Evolutionary conservation across 306 rosid species (phyloP).

Genomic region (Ormosia emarginata): DNA sequence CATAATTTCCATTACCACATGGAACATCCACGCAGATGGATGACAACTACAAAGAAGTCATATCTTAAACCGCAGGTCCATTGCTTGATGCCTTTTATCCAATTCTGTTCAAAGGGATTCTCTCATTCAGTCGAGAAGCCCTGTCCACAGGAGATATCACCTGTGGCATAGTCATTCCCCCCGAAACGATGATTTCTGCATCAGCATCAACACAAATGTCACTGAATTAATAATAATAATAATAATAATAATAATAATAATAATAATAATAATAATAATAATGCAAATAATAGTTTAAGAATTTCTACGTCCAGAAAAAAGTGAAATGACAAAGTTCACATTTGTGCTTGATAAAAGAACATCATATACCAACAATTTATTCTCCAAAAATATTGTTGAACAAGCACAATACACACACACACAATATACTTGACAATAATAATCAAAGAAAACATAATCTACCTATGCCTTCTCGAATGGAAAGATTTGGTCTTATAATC

Average conservation of each 20-base stretch:
- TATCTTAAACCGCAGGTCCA: not conserved
- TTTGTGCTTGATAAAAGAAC: not conserved
- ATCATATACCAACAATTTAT: not conserved
- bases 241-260: not conserved
- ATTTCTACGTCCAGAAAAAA: not conserved
- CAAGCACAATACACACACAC: not conserved
- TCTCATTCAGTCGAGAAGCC: slow-evolving; percentile 47
- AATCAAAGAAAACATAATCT: slow-evolving; percentile 13
- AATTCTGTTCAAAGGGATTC: slow-evolving; percentile 66
- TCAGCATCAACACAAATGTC: not conserved
- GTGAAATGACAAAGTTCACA: not conserved
- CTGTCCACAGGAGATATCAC: slow-evolving; percentile 62
- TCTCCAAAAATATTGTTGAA: not conserved
- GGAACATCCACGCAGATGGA: not conserved
- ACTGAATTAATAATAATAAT: not conserved
- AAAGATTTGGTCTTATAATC: slow-evolving; percentile 81
- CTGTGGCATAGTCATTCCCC: slow-evolving; percentile 95
- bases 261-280: not conserved
- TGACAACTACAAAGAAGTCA: not conserved
- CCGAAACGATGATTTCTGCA: slow-evolving; percentile 91
- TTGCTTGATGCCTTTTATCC: slow-evolving; percentile 23
- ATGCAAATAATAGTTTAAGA: not conserved
- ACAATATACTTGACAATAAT: not conserved
- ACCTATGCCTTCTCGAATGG: slow-evolving; percentile 95
- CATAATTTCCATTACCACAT: not conserved